A percentile compares a stretch with the other conserved stretches of the same genome.
These are phyloP conservation scores for Hansenula anomala DNA, from an alignment of 1,139 yeast genomes.

Conservation along the genomic window DNA sequence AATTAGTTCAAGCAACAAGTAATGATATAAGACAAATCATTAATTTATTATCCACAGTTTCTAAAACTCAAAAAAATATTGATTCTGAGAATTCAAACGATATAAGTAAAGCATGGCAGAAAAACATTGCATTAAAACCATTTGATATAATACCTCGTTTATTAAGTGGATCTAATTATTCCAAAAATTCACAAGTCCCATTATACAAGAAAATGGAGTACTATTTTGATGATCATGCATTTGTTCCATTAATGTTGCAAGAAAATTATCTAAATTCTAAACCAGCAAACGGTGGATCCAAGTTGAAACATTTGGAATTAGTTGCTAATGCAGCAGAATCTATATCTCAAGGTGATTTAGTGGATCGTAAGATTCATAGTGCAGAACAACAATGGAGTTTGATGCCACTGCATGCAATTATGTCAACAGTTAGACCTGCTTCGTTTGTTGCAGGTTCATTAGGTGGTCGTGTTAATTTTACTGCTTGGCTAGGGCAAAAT, in stretches of 20 bases:
- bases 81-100: slow-evolving; percentile 48
- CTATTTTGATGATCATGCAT: slow-evolving; percentile 92
- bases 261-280: slow-evolving; percentile 77
- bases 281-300: slow-evolving; percentile 41
- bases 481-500: slow-evolving; percentile 88
- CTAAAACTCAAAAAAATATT: slow-evolving; percentile 62
- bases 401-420: slow-evolving; percentile 86
- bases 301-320: slow-evolving; percentile 49
- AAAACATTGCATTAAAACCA: slow-evolving; percentile 86
- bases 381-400: slow-evolving; percentile 96
- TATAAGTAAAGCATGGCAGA: slow-evolving; percentile 74
- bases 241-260: slow-evolving; percentile 93
- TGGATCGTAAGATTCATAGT: slow-evolving; percentile 78
- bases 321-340: slow-evolving; percentile 82
- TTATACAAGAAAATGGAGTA: slow-evolving; percentile 82
- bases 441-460: slow-evolving; percentile 71
- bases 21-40: slow-evolving; percentile 95
- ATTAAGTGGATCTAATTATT: slow-evolving; percentile 58
- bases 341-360: slow-evolving; percentile 75
- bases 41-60: slow-evolving; percentile 79
- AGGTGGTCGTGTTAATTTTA: slow-evolving; percentile 68
- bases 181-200: slow-evolving; percentile 46
- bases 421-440: slow-evolving; percentile 83
- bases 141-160: slow-evolving; percentile 82
- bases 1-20: slow-evolving; percentile 77